Evolutionary conservation across 306 rosid genomes (phyloP).

Genomic region (Mimosa pudica): DNA sequence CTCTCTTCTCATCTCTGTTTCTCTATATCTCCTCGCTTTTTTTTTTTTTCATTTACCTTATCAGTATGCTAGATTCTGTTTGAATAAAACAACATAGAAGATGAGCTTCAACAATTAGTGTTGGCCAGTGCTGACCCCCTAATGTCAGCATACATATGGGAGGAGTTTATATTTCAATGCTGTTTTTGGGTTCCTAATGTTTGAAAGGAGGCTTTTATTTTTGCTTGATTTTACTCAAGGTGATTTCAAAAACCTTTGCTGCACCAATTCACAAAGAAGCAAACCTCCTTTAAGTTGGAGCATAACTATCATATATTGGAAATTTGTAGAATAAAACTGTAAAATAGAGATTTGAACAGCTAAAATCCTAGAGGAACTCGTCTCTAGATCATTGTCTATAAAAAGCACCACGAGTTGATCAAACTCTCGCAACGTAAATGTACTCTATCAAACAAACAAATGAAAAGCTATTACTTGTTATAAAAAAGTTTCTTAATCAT

Average conservation of each 20-base stretch:
- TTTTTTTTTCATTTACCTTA: too few species aligned
- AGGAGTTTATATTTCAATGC: background rate
- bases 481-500: too few species aligned
- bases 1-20: too few species aligned
- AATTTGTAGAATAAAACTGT: too few species aligned
- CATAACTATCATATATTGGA: background rate
- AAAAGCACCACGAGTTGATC: too few species aligned
- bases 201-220: background rate
- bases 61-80: conserved; percentile 6
- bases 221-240: background rate
- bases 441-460: too few species aligned
- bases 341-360: too few species aligned
- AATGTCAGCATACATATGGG: background rate
- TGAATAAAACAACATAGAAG: background rate
- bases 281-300: background rate
- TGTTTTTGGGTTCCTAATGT: background rate
- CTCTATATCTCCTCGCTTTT: too few species aligned
- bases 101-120: background rate
- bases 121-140: background rate
- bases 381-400: too few species aligned
- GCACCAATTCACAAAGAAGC: background rate
- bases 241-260: background rate
- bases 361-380: too few species aligned
- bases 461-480: too few species aligned
- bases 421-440: too few species aligned